These are phyloP conservation scores for Coleophoma eucalyptorum DNA, from an alignment of 2,329 filamentous ascomycete genomes.

Conservation along the genomic window DNA sequence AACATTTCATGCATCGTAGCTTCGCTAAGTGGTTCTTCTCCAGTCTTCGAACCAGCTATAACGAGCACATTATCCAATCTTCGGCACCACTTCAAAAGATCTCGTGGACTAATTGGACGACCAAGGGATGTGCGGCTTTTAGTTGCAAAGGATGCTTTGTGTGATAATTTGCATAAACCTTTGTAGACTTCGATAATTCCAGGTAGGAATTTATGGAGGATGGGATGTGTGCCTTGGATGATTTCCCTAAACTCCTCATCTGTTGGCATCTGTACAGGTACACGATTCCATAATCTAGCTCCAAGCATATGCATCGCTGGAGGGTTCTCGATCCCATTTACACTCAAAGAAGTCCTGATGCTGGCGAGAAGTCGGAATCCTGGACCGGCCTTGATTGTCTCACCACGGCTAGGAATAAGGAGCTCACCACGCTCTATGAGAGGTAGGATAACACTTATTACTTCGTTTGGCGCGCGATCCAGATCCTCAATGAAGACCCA, in stretches of 20 bases:
- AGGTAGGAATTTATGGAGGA: conserved; percentile 59
- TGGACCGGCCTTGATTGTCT: conserved; percentile 75
- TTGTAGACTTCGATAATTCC: conserved; percentile 58
- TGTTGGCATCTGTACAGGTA: conserved; percentile 65
- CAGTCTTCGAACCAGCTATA: conserved; percentile 57
- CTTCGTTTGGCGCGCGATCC: conserved; percentile 89
- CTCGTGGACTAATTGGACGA: conserved; percentile 61
- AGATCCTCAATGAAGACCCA: conserved; percentile 98
- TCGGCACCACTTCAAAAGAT: conserved; percentile 88
- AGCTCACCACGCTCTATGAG: conserved; percentile 91
- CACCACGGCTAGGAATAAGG: conserved; percentile 82
- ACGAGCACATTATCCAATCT: conserved; percentile 66
- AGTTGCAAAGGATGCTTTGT: conserved; percentile 37
- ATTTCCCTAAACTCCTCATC: conserved; percentile 72
- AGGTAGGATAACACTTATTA: conserved; percentile 88
- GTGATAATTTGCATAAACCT: conserved; percentile 42
- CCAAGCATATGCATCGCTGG: conserved; percentile 72
- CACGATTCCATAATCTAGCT: conserved; percentile 77
- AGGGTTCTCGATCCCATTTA: conserved; percentile 61
- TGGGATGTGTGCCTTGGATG: conserved; percentile 65
- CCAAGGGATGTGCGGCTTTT: conserved; percentile 45
- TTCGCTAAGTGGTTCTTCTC: conserved; percentile 69
- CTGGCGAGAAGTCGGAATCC: conserved; percentile 93
- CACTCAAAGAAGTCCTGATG: conserved; percentile 71
- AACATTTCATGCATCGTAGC: conserved; percentile 79